Base-by-base conservation (phyloP, 2,329 filamentous ascomycete genomes). In the Didymella glomerata region DNA sequence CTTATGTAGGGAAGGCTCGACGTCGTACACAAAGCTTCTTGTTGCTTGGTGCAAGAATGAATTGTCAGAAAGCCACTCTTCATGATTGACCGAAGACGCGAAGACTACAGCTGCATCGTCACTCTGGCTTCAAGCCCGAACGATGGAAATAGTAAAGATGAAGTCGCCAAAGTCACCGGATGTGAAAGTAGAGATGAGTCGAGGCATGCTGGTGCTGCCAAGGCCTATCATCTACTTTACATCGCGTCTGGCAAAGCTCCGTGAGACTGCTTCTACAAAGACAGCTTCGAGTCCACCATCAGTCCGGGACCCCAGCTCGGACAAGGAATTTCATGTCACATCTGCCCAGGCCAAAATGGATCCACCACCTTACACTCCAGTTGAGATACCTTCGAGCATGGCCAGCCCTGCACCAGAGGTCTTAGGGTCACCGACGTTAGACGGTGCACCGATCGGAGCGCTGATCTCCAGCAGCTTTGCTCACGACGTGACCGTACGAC, bases 21-120 rank as follows among this genome's bases (percentile, higher is more conserved):
- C 38, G 1, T 53, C 38, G 1, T 53, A 52, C 14, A 53, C 45
- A 6, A 58, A 58, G 45, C 30, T 53, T 11, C 32, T 58, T 28
- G 14, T 45, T 6, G 22, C 24, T 20, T 49, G 49, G 8, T 53
- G 49, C 38, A 50, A 58, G 30, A 32, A 45, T 22, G 45, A 53
- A 14, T 40, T 28, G 55, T 44, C 10, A 24, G 20, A 4, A 58
- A 53, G 20, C 45, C 55, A 1, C 13, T 53, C 1, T 58, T 53
- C 30, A 53, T 53, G 49, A 32, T 53, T 13, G 45, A 38, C 16
- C 49, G 49, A n/a, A 38, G 49, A 24, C 55, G 49, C 3, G 45
- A 53, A 32, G 49, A 44, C 10, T 58, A 53, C 16, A 53, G 49
- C 16, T 58, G 49, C 30, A 53, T 53, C 22, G 49, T 53, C 25